Percentiles rank a stretch among this genome's conserved stretches.
These are phyloP conservation scores for Diaporthe sp. DNA, from an alignment of 2,329 filamentous ascomycete species.

Conservation along the genomic window DNA sequence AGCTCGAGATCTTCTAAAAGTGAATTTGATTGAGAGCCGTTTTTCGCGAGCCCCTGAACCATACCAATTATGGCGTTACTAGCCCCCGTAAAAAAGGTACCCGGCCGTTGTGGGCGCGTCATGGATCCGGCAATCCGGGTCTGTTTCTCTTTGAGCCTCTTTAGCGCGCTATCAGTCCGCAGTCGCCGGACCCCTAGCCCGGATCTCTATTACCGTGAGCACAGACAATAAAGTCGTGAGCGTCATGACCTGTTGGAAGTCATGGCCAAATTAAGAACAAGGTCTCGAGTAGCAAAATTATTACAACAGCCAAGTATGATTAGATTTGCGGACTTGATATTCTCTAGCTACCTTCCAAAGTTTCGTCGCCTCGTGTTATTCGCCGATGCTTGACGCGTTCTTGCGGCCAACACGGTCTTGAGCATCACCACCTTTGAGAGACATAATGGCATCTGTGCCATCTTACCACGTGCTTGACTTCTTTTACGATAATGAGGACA, in stretches of 20 bases:
- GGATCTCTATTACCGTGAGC: background rate
- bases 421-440: no score
- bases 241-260: background rate
- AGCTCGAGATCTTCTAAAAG: no score
- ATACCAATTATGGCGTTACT: background rate
- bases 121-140: background rate
- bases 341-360: no score
- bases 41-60: background rate
- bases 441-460: background rate
- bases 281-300: background rate
- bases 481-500: slow-evolving; percentile 27
- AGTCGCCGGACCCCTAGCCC: background rate
- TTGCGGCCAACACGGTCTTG: no score
- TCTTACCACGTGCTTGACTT: slow-evolving; percentile 30
- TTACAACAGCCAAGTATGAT: background rate
- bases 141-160: background rate
- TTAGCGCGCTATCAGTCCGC: background rate
- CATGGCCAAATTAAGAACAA: background rate
- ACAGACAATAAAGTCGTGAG: slow-evolving; percentile 16
- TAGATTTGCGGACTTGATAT: background rate
- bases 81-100: background rate
- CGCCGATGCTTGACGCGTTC: background rate
- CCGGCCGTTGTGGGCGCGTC: background rate
- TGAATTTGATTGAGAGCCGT: background rate
- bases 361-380: background rate